Base-by-base conservation (phyloP, 768 basidiomycete genomes). In the Macrolepiota dolichaula region DNA sequence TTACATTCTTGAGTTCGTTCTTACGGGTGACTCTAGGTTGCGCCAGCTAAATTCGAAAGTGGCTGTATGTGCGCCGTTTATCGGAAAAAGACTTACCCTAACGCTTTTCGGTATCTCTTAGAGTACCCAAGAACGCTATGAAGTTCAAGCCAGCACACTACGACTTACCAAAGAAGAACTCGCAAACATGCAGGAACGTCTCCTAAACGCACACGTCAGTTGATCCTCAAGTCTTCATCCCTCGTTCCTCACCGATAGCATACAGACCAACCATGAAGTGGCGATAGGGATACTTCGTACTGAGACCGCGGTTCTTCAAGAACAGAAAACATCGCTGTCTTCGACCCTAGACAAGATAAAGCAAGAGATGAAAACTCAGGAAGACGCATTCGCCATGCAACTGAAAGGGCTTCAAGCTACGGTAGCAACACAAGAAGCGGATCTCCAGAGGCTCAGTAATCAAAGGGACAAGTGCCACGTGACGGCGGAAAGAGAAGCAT, bases 131-230 rank as follows among this genome's bases (percentile, higher is more conserved):
- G 85, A 88, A 57, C 79, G 85, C 25, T 83, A 82, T 55, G 86
- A 88, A 12, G 79, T 84, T 15, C 85, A 87, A 63, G 69, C 77
- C 0, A 72, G 82, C 5, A 81, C 83, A 1, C 70, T 86, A 51
- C 76, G 79, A 25, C 69, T 86, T 24, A 78, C 82, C 6, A 85
- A 83, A 65, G 85, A 88, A 62, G 74, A 80, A 4, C 69, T 78
- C 19, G 82, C 77, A 1, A 83, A 87, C 65, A 63, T 82, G 12
- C 85, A 77, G 68, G 77, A 77, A 27, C 37, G 54, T 11, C 35
- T 54, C 5, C 4, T 27, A n/a, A 61, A 22, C 32, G 13, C 53
- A 10, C 22, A 17, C 27, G 59, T 61, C n/a, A 37, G 59, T 15
- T 24, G 17, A 27, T 19, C 12, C 19, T 38, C 15, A 9, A 15